Evolutionary conservation across 768 basidiomycete genomes (phyloP).

Genomic region (Dentipellis fragilis): DNA sequence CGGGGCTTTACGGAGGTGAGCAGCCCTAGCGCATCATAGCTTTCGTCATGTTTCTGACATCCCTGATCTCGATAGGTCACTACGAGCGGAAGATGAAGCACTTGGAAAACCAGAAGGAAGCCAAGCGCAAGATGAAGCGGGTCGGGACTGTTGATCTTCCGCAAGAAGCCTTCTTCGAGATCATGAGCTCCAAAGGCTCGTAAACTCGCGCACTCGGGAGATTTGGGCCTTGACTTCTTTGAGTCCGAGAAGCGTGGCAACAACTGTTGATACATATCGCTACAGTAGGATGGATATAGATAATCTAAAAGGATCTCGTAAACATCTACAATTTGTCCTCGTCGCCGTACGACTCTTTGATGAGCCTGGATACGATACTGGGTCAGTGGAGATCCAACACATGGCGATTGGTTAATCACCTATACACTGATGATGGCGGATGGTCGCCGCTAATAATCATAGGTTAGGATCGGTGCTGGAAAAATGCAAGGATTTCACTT

Average conservation of each 20-base stretch:
- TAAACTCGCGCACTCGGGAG: neutral
- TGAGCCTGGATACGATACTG: conserved; percentile 36
- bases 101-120: conserved; percentile 85
- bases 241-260: neutral
- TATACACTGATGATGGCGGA: conserved; percentile 88
- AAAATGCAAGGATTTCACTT: conserved; percentile 26
- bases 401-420: conserved; percentile 27
- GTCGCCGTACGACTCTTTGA: conserved; percentile 94
- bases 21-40: neutral
- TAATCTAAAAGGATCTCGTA: conserved; percentile 1
- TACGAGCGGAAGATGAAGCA: conserved; percentile 91
- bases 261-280: neutral
- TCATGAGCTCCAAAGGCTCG: conserved; percentile 53
- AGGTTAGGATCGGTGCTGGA: conserved; percentile 3
- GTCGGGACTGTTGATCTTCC: conserved; percentile 85
- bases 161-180: conserved; percentile 92
- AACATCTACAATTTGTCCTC: conserved; percentile 67
- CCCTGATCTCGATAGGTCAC: conserved; percentile 40
- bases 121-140: conserved; percentile 82
- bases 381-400: conserved; percentile 2
- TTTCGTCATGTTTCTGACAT: neutral
- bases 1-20: conserved; percentile 84
- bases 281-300: neutral
- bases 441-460: conserved; percentile 70
- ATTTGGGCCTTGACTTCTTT: neutral